Evolutionary conservation across 108 stramenopile species (phyloP), one percentile per base, ranked within the genome.

Genomic region (Seminavis robusta): DNA sequence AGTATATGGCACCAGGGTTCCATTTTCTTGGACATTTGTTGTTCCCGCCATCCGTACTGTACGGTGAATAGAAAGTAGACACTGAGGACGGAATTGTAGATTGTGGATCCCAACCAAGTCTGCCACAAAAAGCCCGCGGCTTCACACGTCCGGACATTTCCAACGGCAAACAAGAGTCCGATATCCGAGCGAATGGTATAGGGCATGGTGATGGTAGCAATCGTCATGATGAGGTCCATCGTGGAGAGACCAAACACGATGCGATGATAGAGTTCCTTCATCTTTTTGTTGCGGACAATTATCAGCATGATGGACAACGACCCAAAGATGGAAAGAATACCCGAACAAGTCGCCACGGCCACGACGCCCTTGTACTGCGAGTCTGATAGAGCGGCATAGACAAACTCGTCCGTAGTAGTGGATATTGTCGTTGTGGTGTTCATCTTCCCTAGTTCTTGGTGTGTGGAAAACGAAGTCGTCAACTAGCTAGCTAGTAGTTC

Each of bases 101-200:
- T 15, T 16, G 5, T 10, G 15, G 4, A 5, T 43, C 42, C 42
- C 36, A 43, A 43, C 5, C 6, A 15, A 43, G 6, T 21, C 5
- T 21, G 20, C 5, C 6, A 43, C 4, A 43, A 21, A 43, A 43
- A 43, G 17, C 42, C 42, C 42, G 15, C 42, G 17, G 42, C 42
- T 15, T 43, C 42, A n/a, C 42, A 43, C 9, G 42, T 43, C 23
- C 42, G 42, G 5, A 43, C 42, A n/a, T 43, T 43, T 43, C 42
- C 42, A 16, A 5, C 23, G 17, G 42, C 42, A 5, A 43, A 43
- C 5, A 43, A 15, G 42, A 43, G 42, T 21, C 42, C 42, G 20
- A 21, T 21, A n/a, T 43, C 42, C 15, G 6, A 6, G 6, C 42
- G 6, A 6, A 43, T 15, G 20, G 21, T 11, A 15, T 21, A 43